Evolutionary conservation across 2,329 filamentous ascomycete species (phyloP).

Genomic region (Eurotiales sp.): DNA sequence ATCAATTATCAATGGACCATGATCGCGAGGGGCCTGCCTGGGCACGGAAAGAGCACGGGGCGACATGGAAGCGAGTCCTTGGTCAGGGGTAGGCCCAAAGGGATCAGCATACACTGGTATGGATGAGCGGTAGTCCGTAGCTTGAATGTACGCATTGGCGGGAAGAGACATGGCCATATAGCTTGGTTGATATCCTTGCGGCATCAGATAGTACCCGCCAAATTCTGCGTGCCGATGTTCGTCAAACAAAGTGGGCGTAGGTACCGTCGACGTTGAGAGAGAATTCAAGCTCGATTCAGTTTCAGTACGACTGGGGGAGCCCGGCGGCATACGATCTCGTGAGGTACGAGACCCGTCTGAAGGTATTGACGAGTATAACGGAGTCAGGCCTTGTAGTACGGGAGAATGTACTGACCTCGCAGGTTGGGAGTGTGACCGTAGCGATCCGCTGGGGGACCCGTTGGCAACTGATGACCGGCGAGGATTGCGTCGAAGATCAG

Average conservation of each 20-base stretch:
- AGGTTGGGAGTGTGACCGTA: slow-evolving; percentile 50
- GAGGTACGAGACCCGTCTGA: slow-evolving; percentile 27
- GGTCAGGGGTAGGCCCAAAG: slow-evolving; percentile 22
- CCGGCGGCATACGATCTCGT: slow-evolving; percentile 29
- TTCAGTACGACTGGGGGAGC: slow-evolving; percentile 32
- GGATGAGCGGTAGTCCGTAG: slow-evolving; percentile 31
- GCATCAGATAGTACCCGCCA: slow-evolving; percentile 45
- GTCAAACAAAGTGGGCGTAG: slow-evolving; percentile 33
- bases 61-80: slow-evolving; percentile 20
- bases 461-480: slow-evolving; percentile 44
- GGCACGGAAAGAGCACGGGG: slow-evolving; percentile 21
- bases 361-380: slow-evolving; percentile 29
- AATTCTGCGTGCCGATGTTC: slow-evolving; percentile 41
- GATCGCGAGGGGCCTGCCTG: slow-evolving; percentile 26
- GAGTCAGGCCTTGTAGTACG: slow-evolving; percentile 28
- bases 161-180: slow-evolving; percentile 36
- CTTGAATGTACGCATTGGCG: slow-evolving; percentile 29
- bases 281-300: slow-evolving; percentile 23
- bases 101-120: slow-evolving; percentile 23
- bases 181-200: slow-evolving; percentile 40
- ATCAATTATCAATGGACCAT: slow-evolving; percentile 46
- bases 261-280: slow-evolving; percentile 12
- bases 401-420: slow-evolving; percentile 41
- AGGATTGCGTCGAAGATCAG: slow-evolving; percentile 43
- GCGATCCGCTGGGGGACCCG: slow-evolving; percentile 37